phyloP scores from a whole-genome alignment of 2,329 filamentous ascomycete genomes.

The Penicillium sp. region DNA sequence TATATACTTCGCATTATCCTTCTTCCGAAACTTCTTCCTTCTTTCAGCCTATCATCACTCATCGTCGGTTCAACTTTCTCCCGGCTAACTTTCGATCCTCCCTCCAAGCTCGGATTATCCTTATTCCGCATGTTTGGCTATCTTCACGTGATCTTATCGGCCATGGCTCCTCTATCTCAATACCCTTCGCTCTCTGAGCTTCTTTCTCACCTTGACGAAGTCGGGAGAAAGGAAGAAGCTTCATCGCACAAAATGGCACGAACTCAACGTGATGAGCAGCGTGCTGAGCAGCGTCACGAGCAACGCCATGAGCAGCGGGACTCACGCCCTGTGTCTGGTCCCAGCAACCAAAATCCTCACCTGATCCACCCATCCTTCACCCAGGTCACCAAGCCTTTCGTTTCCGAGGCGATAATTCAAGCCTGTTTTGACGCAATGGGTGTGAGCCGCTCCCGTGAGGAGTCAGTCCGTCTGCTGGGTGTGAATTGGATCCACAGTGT shows the following conservation, averaged over 20 bases:
- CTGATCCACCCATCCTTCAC: constrained; percentile 66
- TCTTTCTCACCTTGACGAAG: constrained; percentile 1
- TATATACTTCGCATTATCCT: too few relatives aligned
- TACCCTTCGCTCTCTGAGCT: not conserved
- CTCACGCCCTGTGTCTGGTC: constrained; percentile 17
- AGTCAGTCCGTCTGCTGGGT: constrained; percentile 78
- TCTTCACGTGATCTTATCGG: constrained; percentile 20
- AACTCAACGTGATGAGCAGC: constrained; percentile 18
- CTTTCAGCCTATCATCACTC: too few relatives aligned
- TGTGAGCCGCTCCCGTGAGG: constrained; percentile 77
- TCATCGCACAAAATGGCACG: constrained; percentile 24
- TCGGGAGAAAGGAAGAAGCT: not conserved
- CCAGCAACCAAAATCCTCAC: constrained; percentile 29
- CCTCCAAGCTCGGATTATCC: too few relatives aligned
- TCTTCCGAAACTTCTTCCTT: too few relatives aligned
- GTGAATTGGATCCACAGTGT: constrained; percentile 88
- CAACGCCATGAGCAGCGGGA: constrained; percentile 6
- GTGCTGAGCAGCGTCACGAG: too few relatives aligned
- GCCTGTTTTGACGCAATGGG: constrained; percentile 70
- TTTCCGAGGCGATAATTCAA: constrained; percentile 79
- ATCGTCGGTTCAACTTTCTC: constrained; percentile 12
- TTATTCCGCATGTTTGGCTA: not conserved
- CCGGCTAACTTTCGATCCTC: not conserved
- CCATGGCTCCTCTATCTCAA: not conserved
- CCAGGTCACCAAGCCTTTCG: constrained; percentile 72